Evolutionary conservation across 192 early-diverging fungal genomes (phyloP).

Genomic region (Oehlia diaphana): DNA sequence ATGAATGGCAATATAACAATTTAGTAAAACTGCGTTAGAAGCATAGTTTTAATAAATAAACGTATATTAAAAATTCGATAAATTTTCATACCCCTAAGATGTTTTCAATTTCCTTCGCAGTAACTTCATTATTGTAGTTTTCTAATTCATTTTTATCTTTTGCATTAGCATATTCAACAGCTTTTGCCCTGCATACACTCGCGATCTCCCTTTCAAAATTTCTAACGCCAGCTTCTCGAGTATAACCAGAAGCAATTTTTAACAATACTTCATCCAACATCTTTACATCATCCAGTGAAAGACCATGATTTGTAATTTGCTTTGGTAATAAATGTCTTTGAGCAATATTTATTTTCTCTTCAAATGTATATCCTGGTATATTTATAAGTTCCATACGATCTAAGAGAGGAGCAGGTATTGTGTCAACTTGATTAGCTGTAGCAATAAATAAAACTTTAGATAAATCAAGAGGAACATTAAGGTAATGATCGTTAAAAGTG

Average conservation of each 20-base stretch:
- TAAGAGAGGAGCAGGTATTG: conserved; percentile 73
- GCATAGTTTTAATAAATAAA: too few species aligned
- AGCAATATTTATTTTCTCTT: conserved; percentile 82
- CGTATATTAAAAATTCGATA: not conserved
- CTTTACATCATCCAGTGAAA: conserved; percentile 45
- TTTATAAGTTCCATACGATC: conserved; percentile 86
- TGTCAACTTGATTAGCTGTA: conserved; percentile 77
- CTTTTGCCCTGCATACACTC: conserved; percentile 64
- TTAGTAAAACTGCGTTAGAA: too few species aligned
- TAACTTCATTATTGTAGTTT: conserved; percentile 51
- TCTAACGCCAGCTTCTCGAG: conserved; percentile 80
- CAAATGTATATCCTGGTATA: conserved; percentile 79
- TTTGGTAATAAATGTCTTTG: conserved; percentile 73
- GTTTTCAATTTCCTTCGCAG: conserved; percentile 47
- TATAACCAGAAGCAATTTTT: conserved; percentile 69
- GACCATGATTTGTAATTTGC: conserved; percentile 66
- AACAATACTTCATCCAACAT: conserved; percentile 58
- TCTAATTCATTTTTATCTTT: conserved; percentile 42
- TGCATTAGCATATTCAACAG: conserved; percentile 64
- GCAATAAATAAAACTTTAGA: conserved; percentile 79
- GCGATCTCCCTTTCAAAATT: conserved; percentile 73
- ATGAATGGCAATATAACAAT: too few species aligned
- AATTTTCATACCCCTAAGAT: conserved; percentile 62
- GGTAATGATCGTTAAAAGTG: conserved; percentile 80
- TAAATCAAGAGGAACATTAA: conserved; percentile 67